Percentiles rank a stretch among this genome's conserved stretches.
Evolutionary conservation across 2,329 filamentous ascomycete genomes (phyloP).

Genomic region (Raffaelea ambrosiae): DNA sequence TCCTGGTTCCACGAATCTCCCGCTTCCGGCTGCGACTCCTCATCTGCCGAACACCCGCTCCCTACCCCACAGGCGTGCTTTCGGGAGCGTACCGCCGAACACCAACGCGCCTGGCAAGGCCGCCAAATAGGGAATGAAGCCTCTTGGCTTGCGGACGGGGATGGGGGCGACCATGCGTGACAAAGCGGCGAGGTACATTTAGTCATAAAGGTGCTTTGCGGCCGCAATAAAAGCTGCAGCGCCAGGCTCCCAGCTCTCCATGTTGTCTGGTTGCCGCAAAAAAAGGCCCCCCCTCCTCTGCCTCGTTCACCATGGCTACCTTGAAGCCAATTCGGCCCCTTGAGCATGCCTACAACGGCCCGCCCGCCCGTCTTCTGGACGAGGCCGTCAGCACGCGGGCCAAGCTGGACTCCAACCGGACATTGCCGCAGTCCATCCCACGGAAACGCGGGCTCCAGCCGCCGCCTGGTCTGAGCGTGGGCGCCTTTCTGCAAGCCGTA

Average conservation of each 20-base stretch:
- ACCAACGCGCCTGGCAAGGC: neutral
- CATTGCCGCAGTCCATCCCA: conserved; percentile 13
- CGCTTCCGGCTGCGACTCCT: too few relatives aligned
- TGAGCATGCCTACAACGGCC: conserved; percentile 18
- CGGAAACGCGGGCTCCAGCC: conserved; percentile 16
- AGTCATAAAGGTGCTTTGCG: too few relatives aligned
- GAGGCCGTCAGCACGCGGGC: conserved; percentile 15
- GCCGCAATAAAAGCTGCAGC: too few relatives aligned
- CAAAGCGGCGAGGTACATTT: too few relatives aligned
- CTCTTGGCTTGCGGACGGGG: too few relatives aligned
- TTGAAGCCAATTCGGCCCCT: conserved; percentile 2
- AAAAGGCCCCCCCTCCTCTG: too few relatives aligned
- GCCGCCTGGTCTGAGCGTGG: conserved; percentile 17
- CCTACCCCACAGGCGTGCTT: neutral
- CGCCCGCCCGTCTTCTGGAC: conserved; percentile 15
- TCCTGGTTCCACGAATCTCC: too few relatives aligned
- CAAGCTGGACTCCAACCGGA: conserved; percentile 15
- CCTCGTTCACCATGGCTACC: too few relatives aligned
- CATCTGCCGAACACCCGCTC: neutral
- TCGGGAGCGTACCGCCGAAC: conserved; percentile 8
- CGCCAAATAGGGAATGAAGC: neutral
- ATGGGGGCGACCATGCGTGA: too few relatives aligned
- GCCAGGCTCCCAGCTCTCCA: too few relatives aligned
- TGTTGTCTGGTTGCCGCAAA: too few relatives aligned
- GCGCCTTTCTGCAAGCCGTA: conserved; percentile 19